Evolutionary conservation across 73 alveolate species (phyloP).

Genomic region (Loxodes magnus): DNA sequence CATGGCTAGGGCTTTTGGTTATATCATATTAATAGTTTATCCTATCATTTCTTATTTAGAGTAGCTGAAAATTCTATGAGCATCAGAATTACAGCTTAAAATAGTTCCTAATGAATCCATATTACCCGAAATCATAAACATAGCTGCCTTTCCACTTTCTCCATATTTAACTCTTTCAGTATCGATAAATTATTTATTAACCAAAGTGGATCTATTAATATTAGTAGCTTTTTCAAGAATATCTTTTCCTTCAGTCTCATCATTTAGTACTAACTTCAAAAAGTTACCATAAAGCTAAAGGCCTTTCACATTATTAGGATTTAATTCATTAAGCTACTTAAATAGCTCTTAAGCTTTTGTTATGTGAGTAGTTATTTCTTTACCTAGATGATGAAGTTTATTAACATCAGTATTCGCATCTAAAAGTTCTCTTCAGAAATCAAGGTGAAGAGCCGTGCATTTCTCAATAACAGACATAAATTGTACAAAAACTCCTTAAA

Average conservation of each 20-base stretch:
- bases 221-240: constrained; percentile 25
- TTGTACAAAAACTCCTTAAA: constrained; percentile 20
- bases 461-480: constrained; percentile 22
- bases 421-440: constrained; percentile 29
- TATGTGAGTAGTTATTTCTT: constrained; percentile 24
- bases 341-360: constrained; percentile 21
- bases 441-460: constrained; percentile 25
- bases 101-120: constrained; percentile 25
- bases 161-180: constrained; percentile 31
- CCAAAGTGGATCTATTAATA: constrained; percentile 17
- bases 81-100: constrained; percentile 19
- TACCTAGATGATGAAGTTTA: constrained; percentile 20
- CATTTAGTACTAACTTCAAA: constrained; percentile 23
- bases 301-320: constrained; percentile 28
- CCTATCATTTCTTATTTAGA: constrained; percentile 24
- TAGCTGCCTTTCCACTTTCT: constrained; percentile 27
- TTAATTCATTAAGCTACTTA: constrained; percentile 23
- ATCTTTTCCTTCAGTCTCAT: constrained; percentile 27
- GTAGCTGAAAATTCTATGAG: constrained; percentile 23
- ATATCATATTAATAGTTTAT: constrained; percentile 22
- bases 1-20: too few species aligned
- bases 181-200: constrained; percentile 19
- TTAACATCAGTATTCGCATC: constrained; percentile 34
- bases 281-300: constrained; percentile 25
- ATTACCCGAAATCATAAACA: constrained; percentile 28